These are phyloP conservation scores for Debaryomyces hansenii DNA, from an alignment of 805 yeast genomes.

Conservation along the genomic window DNA sequence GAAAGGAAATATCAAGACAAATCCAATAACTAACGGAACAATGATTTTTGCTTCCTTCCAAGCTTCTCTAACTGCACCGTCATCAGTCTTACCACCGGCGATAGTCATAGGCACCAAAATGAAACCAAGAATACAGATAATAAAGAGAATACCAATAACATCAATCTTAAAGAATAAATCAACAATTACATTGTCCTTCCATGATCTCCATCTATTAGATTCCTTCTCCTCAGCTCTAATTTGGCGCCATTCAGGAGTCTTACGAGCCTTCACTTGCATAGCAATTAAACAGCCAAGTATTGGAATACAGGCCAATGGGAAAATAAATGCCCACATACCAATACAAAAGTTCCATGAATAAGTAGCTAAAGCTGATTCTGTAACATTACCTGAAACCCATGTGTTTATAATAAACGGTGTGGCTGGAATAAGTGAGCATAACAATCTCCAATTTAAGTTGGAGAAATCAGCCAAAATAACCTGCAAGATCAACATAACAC, in stretches of 20 bases:
- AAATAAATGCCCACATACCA: slow-evolving; percentile 78
- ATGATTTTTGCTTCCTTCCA: slow-evolving; percentile 66
- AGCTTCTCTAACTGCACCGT: slow-evolving; percentile 56
- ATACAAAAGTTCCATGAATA: slow-evolving; percentile 69
- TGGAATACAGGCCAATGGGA: slow-evolving; percentile 67
- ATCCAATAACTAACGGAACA: slow-evolving; percentile 70
- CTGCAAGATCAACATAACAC: slow-evolving; percentile 56
- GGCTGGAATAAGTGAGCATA: slow-evolving; percentile 64
- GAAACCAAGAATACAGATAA: slow-evolving; percentile 60
- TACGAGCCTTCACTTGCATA: slow-evolving; percentile 55
- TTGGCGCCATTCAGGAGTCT: slow-evolving; percentile 50
- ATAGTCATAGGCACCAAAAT: slow-evolving; percentile 58
- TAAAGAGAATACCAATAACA: slow-evolving; percentile 56
- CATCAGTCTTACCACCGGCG: slow-evolving; percentile 42
- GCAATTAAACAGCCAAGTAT: slow-evolving; percentile 52
- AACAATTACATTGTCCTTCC: slow-evolving; percentile 21
- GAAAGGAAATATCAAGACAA: slow-evolving; percentile 58
- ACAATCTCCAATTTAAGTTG: slow-evolving; percentile 67
- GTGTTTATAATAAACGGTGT: slow-evolving; percentile 75
- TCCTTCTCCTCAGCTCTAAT: slow-evolving; percentile 41
- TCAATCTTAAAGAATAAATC: slow-evolving; percentile 64
- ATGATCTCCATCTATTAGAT: slow-evolving; percentile 32
- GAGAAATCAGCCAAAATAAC: slow-evolving; percentile 68
- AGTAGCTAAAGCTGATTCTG: slow-evolving; percentile 32
- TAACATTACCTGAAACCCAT: slow-evolving; percentile 70